Evolutionary conservation across 768 basidiomycete genomes (phyloP).

Genomic region (Pluteus cervinus): DNA sequence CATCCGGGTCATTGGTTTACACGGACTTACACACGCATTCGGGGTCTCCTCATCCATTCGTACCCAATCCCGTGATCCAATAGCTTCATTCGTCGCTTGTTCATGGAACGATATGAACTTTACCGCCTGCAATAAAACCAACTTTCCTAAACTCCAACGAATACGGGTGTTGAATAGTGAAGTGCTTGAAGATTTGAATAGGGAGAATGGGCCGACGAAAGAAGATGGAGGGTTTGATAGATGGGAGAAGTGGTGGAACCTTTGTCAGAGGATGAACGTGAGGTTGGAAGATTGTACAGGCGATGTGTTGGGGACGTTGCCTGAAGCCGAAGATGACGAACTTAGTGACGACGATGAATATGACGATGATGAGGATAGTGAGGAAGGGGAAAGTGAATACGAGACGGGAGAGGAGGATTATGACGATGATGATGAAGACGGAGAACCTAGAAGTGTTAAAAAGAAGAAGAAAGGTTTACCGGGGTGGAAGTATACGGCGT

Average conservation of each 20-base stretch:
- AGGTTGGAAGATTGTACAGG: conserved; percentile 77
- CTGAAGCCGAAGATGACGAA: conserved; percentile 24
- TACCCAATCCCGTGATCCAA: conserved; percentile 32
- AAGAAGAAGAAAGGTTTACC: conserved; percentile 19
- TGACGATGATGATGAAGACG: conserved; percentile 22
- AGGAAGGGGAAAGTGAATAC: conserved; percentile 24
- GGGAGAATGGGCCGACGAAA: conserved; percentile 40
- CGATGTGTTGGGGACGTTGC: conserved; percentile 47
- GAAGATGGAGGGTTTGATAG: conserved; percentile 40
- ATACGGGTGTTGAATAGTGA: conserved; percentile 53
- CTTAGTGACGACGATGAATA: conserved; percentile 16
- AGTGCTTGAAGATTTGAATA: conserved; percentile 53
- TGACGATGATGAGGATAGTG: conserved; percentile 23
- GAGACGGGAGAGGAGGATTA: conserved; percentile 21
- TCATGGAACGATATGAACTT: conserved; percentile 66
- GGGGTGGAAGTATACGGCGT: no score
- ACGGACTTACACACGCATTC: conserved; percentile 66
- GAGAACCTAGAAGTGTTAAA: conserved; percentile 20
- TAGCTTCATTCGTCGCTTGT: conserved; percentile 38
- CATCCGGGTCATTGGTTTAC: conserved; percentile 59
- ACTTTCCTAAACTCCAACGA: conserved; percentile 57
- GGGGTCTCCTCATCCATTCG: conserved; percentile 29
- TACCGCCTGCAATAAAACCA: conserved; percentile 39
- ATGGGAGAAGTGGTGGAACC: conserved; percentile 69
- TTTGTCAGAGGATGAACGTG: conserved; percentile 41